Conservation (phyloP, 2,329 filamentous ascomycete species). For the Penicillium sp. region DNA sequence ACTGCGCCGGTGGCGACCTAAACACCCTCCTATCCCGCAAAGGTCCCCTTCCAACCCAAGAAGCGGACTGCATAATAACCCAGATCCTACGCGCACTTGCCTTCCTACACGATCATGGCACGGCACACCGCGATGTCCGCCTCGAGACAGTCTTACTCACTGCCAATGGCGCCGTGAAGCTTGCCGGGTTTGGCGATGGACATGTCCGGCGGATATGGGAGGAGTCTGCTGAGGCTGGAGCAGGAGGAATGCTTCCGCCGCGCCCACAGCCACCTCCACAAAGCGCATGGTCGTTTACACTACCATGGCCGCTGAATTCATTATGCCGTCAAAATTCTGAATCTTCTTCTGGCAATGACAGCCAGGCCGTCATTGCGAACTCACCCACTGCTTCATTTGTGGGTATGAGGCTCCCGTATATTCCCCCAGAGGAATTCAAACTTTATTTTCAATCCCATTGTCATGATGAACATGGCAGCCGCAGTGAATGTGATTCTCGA, state of each 20-base stretch:
- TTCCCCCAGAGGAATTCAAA: conserved; percentile 18
- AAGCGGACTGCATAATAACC: conserved; percentile 89
- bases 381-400: conserved; percentile 13
- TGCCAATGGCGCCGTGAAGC: conserved; percentile 75
- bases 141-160: conserved; percentile 91
- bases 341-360: background rate
- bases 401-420: conserved; percentile 17
- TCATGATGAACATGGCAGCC: background rate
- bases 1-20: conserved; percentile 77
- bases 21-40: conserved; percentile 76
- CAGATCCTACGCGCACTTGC: conserved; percentile 41
- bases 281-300: conserved; percentile 9
- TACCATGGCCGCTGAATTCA: conserved; percentile 11
- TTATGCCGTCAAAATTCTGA: background rate
- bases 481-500: conserved; percentile 10
- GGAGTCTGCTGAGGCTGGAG: conserved; percentile 10
- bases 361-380: background rate
- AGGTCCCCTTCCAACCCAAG: conserved; percentile 73
- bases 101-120: conserved; percentile 75
- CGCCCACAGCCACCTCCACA: conserved; percentile 1
- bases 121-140: conserved; percentile 91
- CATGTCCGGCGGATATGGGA: conserved; percentile 67
- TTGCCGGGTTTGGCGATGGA: conserved; percentile 83
- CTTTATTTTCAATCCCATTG: background rate
- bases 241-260: background rate